Conservation (phyloP, 2,329 filamentous ascomycete species). For the Aspergillus spinulosporus region DNA sequence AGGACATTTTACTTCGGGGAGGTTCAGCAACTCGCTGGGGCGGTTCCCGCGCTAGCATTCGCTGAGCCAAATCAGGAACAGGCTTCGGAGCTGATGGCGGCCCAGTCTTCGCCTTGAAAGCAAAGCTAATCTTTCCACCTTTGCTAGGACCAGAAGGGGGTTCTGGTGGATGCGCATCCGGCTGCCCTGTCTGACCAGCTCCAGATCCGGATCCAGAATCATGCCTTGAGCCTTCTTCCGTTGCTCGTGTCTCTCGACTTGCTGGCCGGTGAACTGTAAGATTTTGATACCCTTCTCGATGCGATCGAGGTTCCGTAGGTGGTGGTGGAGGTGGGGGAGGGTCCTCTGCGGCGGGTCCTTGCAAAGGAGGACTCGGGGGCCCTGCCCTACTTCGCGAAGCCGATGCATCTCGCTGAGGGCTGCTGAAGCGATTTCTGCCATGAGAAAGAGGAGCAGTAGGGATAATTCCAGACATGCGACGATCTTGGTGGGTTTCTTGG, state of each 20-base stretch:
- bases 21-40: constrained; percentile 36
- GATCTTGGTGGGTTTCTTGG: constrained; percentile 60
- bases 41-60: constrained; percentile 46
- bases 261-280: constrained; percentile 64
- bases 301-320: constrained; percentile 36
- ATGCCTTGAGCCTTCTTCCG: constrained; percentile 60
- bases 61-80: constrained; percentile 51
- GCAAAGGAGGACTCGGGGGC: constrained; percentile 38
- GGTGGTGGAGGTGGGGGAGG: constrained; percentile 29
- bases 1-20: constrained; percentile 41
- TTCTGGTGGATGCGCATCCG: constrained; percentile 56
- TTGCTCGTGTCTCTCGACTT: constrained; percentile 61
- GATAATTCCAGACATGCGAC: constrained; percentile 45
- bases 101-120: constrained; percentile 77
- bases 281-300: constrained; percentile 50
- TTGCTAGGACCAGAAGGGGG: constrained; percentile 55
- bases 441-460: constrained; percentile 52
- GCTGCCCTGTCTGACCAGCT: constrained; percentile 53
- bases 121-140: constrained; percentile 82
- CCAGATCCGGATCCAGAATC: constrained; percentile 32
- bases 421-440: constrained; percentile 63
- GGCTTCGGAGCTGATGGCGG: constrained; percentile 55
- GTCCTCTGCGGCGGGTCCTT: constrained; percentile 36
- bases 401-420: constrained; percentile 69
- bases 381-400: constrained; percentile 55